Evolutionary conservation across 2,329 filamentous ascomycete species (phyloP).

Genomic region (Pleoardoris graminearum): DNA sequence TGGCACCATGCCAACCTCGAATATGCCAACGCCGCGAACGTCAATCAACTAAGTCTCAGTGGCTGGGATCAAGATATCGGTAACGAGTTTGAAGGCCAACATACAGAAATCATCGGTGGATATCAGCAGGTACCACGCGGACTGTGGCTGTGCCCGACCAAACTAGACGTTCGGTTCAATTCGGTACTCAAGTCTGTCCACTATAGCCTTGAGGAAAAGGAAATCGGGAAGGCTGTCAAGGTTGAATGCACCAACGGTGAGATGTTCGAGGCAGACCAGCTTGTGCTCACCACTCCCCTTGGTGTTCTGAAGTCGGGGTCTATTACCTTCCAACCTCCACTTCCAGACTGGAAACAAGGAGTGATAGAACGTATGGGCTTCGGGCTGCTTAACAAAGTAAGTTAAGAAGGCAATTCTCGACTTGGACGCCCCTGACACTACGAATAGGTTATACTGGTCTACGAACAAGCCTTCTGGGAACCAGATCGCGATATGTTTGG

Average conservation of each 20-base stretch:
- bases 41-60: conserved; percentile 81
- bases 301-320: conserved; percentile 85
- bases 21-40: conserved; percentile 92
- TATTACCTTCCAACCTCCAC: conserved; percentile 82
- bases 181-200: conserved; percentile 75
- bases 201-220: conserved; percentile 46
- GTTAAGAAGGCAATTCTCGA: background rate
- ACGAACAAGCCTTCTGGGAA: conserved; percentile 90
- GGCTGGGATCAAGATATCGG: conserved; percentile 98
- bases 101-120: conserved; percentile 90
- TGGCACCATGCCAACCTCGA: conserved; percentile 99
- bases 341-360: conserved; percentile 84
- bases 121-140: conserved; percentile 94
- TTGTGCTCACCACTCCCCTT: conserved; percentile 88
- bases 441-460: conserved; percentile 75
- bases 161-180: conserved; percentile 75
- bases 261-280: conserved; percentile 77
- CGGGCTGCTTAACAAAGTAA: conserved; percentile 86
- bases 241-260: conserved; percentile 75
- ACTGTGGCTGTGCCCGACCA: conserved; percentile 73
- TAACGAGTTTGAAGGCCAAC: conserved; percentile 94
- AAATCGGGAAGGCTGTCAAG: conserved; percentile 30
- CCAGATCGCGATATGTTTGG: conserved; percentile 89
- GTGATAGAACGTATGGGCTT: conserved; percentile 86
- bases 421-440: conserved; percentile 11